Evolutionary conservation across 805 yeast genomes (phyloP), one percentile per base, ranked within the genome.

Genomic region (Groenewaldozyma tartarivorans): DNA sequence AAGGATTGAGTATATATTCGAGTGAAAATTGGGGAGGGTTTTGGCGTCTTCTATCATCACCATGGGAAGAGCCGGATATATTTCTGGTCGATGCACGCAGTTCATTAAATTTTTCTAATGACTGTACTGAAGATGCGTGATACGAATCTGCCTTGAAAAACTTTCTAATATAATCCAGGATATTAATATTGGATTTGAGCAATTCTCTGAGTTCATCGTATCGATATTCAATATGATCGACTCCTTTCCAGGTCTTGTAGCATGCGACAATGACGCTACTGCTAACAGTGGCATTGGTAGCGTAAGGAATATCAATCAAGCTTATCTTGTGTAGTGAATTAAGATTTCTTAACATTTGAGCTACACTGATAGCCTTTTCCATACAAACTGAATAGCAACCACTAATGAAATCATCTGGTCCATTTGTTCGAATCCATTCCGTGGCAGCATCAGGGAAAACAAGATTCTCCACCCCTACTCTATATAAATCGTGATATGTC

Each of bases 1-100:
- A 39, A n/a, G 48, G 45, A 34, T 43, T 45, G 32, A 45, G 35
- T 4, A 45, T 40, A 20, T 45, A 45, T 18, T 45, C 48, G 34
- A 45, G 41, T 3, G 47, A 45, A 26, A 38, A 45, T 33, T 45
- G 48, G 19, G 47, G 48, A 22, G 48, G 48, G 4, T 13, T 16
- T 19, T 24, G 21, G 11, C 3, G 21, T 4, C 4, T 11, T 6
- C 7, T 20, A 4, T n/a, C 20, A 6, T 6, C 17, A 7, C n/a
- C 6, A 3, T 30, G 5, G 11, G 32, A 31, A 9, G 21, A 17
- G 13, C 13, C 15, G 6, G 7, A 19, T 3, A 11, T 33, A n/a
- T 3, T 17, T 3, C 42, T 15, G 3, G 19, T 20, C 3, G 17
- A 9, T 7, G 4, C 18, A 4, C 20, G 21, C 4, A 19, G 20